Percentiles rank a stretch among this genome's conserved stretches.
Evolutionary conservation across 768 basidiomycete genomes (phyloP).

Genomic region (Flagelloscypha sp.): DNA sequence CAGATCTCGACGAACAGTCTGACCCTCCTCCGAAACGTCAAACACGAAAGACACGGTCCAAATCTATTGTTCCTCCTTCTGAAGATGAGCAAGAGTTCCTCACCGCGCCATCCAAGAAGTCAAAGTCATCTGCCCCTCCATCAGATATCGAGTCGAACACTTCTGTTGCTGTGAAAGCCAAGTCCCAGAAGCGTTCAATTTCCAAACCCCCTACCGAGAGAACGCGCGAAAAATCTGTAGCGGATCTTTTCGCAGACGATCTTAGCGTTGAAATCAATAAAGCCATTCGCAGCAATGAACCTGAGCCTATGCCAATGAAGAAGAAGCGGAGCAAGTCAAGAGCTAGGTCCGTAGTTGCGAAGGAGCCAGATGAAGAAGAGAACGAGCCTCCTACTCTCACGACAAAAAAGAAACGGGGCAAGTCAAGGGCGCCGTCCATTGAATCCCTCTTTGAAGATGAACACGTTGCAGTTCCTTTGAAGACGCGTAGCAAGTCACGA

Average conservation of each 20-base stretch:
- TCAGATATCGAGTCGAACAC: slow-evolving; percentile 17
- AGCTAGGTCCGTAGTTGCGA: slow-evolving; percentile 21
- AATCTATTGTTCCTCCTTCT: not conserved
- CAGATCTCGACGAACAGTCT: slow-evolving; percentile 9
- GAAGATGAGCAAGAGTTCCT: slow-evolving; percentile 6
- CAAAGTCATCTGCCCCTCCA: no score
- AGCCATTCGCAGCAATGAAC: no score
- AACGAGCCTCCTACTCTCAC: slow-evolving; percentile 14
- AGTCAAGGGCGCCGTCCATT: slow-evolving; percentile 22
- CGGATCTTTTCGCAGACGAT: no score
- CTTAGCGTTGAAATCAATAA: no score
- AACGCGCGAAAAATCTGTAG: no score
- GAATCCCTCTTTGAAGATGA: no score
- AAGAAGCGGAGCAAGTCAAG: slow-evolving; percentile 18
- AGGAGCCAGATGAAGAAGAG: slow-evolving; percentile 20
- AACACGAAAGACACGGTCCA: slow-evolving; percentile 11
- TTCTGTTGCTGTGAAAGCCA: slow-evolving; percentile 16
- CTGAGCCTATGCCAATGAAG: slow-evolving; percentile 8
- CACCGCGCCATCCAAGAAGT: slow-evolving; percentile 12
- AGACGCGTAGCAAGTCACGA: no score
- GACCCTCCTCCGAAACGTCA: slow-evolving; percentile 10
- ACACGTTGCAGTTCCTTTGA: no score
- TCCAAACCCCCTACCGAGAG: no score
- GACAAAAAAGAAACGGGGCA: slow-evolving; percentile 18
- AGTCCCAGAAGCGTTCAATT: no score